These are phyloP conservation scores for Abrus pulchellus DNA, from an alignment of 306 rosid species.

Conservation along the genomic window DNA sequence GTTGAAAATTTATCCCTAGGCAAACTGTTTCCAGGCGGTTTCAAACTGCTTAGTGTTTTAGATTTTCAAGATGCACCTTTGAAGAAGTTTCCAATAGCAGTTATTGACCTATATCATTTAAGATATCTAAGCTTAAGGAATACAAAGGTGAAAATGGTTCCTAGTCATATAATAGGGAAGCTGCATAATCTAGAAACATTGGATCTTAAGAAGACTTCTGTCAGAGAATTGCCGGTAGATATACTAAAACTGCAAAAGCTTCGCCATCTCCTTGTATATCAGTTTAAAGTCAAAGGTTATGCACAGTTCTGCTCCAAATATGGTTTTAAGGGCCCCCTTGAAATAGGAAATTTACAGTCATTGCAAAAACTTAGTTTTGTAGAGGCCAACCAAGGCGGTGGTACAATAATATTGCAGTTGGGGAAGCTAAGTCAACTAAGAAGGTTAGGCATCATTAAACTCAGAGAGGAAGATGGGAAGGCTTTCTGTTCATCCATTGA, in stretches of 20 bases:
- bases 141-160: slow-evolving; percentile 57
- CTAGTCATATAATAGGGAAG: slow-evolving; percentile 57
- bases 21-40: slow-evolving; percentile 52
- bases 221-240: slow-evolving; percentile 63
- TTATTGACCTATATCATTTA: slow-evolving; percentile 46
- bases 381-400: slow-evolving; percentile 56
- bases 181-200: slow-evolving; percentile 60
- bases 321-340: slow-evolving; percentile 50
- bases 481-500: slow-evolving; percentile 58
- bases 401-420: slow-evolving; percentile 48
- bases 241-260: slow-evolving; percentile 58
- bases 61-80: slow-evolving; percentile 56
- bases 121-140: slow-evolving; percentile 61
- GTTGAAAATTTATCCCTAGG: slow-evolving; percentile 49
- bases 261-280: slow-evolving; percentile 63
- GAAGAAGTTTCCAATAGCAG: slow-evolving; percentile 52
- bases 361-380: slow-evolving; percentile 65
- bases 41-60: slow-evolving; percentile 56
- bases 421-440: slow-evolving; percentile 56
- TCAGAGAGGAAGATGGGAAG: slow-evolving; percentile 58
- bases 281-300: slow-evolving; percentile 39
- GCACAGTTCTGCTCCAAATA: slow-evolving; percentile 50
- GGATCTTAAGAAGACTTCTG: slow-evolving; percentile 55
- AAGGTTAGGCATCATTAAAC: slow-evolving; percentile 54
- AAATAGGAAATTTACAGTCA: slow-evolving; percentile 55